phyloP scores from a whole-genome alignment of 176 grass and related monocot genomes.

The Chrysopogon serrulatus region DNA sequence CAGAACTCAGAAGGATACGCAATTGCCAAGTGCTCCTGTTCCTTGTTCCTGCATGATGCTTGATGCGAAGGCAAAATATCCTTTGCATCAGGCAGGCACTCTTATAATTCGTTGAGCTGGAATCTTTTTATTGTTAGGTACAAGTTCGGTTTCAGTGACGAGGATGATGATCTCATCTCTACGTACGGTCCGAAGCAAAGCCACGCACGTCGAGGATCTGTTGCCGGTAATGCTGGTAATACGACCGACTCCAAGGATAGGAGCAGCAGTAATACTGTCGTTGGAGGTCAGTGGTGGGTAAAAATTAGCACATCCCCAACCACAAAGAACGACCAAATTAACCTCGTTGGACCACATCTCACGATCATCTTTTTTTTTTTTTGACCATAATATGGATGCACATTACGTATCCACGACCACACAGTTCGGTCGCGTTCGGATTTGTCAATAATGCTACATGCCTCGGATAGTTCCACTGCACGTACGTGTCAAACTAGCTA shows the following conservation, averaged over 20 bases:
- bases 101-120: background rate
- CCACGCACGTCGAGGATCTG: background rate
- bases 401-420: background rate
- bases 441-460: background rate
- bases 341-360: background rate
- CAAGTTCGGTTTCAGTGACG: background rate
- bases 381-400: background rate
- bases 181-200: background rate
- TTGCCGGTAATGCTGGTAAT: no score
- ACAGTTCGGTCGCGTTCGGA: no score
- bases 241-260: no score
- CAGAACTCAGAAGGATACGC: background rate
- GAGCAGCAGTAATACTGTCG: background rate
- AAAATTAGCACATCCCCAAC: no score
- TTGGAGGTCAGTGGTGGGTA: no score
- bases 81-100: no score
- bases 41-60: no score
- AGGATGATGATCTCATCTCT: no score
- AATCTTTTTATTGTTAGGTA: background rate
- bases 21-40: background rate
- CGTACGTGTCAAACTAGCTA: background rate
- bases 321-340: background rate
- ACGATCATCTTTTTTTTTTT: background rate
- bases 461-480: background rate
- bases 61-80: background rate